Conservation (phyloP, 2,329 filamentous ascomycete species). For the Apiospora kogelbergensis region DNA sequence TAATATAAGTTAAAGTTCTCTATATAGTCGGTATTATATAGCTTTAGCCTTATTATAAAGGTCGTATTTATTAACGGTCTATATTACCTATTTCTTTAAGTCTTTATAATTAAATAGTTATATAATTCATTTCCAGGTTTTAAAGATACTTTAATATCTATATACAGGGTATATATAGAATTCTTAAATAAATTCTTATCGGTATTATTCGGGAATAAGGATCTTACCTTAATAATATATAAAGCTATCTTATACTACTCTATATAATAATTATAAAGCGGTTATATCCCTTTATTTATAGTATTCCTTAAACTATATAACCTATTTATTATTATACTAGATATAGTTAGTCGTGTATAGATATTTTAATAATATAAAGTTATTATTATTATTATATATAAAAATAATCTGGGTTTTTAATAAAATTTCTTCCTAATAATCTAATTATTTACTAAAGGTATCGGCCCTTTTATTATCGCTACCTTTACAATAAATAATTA, state of each 20-base stretch:
- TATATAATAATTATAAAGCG: no score
- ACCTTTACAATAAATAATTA: constrained; percentile 11
- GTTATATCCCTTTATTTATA: no score
- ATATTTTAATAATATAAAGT: background rate
- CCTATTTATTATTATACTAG: background rate
- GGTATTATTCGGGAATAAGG: background rate
- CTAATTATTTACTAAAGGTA: background rate
- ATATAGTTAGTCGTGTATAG: background rate
- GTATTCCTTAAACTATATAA: background rate
- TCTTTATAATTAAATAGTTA: background rate
- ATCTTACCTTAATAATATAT: no score
- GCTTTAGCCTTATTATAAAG: constrained; percentile 7
- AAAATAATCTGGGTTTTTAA: background rate
- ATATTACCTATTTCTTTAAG: background rate
- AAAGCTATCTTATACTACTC: background rate
- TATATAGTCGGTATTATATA: constrained; percentile 2
- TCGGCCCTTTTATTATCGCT: background rate
- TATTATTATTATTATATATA: background rate
- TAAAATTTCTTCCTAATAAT: background rate
- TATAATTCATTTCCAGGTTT: background rate
- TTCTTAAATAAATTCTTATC: background rate
- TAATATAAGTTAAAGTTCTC: background rate
- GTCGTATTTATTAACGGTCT: background rate
- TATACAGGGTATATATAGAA: background rate
- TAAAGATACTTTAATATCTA: constrained; percentile 6